These are phyloP conservation scores for Globisporangium orthogonon DNA, from an alignment of 352 stramenopile genomes.

Conservation along the genomic window DNA sequence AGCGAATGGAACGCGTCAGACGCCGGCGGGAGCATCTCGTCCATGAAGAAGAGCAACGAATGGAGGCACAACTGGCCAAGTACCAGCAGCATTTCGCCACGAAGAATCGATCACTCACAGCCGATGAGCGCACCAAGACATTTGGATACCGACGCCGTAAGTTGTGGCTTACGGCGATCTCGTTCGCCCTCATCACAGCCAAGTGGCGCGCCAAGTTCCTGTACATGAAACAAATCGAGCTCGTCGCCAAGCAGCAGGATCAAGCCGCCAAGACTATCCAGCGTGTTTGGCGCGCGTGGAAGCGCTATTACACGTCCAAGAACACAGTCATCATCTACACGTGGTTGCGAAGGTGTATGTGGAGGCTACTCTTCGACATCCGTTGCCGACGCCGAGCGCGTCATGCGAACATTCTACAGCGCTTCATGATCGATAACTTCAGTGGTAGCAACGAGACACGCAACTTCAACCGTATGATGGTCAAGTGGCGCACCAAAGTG, in stretches of 20 bases:
- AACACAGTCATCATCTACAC: slow-evolving; percentile 59
- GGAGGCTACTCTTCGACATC: slow-evolving; percentile 57
- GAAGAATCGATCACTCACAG: slow-evolving; percentile 13
- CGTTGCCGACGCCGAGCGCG: slow-evolving; percentile 31
- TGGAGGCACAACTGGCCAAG: slow-evolving; percentile 24
- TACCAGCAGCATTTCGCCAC: slow-evolving; percentile 29
- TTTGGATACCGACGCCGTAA: slow-evolving; percentile 30
- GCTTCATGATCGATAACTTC: slow-evolving; percentile 56
- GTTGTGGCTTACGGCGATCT: slow-evolving; percentile 43
- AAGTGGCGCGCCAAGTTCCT: slow-evolving; percentile 28
- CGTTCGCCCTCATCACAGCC: slow-evolving; percentile 29
- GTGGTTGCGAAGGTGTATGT: slow-evolving; percentile 66
- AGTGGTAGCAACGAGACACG: slow-evolving; percentile 47
- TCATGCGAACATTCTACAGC: slow-evolving; percentile 29
- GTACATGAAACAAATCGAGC: slow-evolving; percentile 24
- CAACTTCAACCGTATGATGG: slow-evolving; percentile 76
- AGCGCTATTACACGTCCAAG: slow-evolving; percentile 51
- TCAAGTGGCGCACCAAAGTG: slow-evolving; percentile 65
- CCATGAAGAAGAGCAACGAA: slow-evolving; percentile 25
- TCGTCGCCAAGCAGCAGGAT: slow-evolving; percentile 26
- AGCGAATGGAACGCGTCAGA: slow-evolving; percentile 35
- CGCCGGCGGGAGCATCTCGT: slow-evolving; percentile 40
- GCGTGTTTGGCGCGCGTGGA: slow-evolving; percentile 50
- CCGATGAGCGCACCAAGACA: slow-evolving; percentile 25
- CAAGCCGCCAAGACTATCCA: slow-evolving; percentile 50